Percentiles rank a stretch among this genome's conserved stretches.
Conservation (phyloP, 1,284 basidiomycete genomes). For the Moniliella sp. region DNA sequence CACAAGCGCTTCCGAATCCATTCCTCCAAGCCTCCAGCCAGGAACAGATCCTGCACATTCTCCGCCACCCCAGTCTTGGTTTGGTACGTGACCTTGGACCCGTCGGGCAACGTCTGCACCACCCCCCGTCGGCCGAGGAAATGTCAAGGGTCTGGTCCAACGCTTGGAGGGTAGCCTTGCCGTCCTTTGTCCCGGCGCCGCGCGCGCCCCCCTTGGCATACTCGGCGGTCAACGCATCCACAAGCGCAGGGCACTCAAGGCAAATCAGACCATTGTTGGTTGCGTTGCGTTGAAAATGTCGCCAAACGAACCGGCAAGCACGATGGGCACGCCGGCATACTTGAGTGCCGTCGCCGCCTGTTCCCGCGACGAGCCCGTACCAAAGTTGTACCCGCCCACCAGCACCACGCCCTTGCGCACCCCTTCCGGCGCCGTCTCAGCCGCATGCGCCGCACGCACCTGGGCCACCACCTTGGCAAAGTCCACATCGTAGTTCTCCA, state of each 20-base stretch:
- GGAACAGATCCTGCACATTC: constrained; percentile 30
- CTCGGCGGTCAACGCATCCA: constrained; percentile 55
- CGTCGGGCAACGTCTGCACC: too few species aligned
- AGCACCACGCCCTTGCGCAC: constrained; percentile 51
- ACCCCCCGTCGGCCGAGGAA: too few species aligned
- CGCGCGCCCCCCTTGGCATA: constrained; percentile 55
- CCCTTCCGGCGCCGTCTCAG: constrained; percentile 1
- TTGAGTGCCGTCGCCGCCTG: constrained; percentile 94
- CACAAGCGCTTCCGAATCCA: constrained; percentile 22
- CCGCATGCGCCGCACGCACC: neutral
- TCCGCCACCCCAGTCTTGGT: constrained; percentile 27
- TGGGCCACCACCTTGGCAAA: constrained; percentile 57
- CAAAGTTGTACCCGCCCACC: constrained; percentile 90
- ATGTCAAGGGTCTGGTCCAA: too few species aligned
- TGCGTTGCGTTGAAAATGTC: constrained; percentile 98
- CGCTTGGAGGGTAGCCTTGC: too few species aligned
- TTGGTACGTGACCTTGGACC: constrained; percentile 6
- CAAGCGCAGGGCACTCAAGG: constrained; percentile 69
- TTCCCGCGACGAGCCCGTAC: constrained; percentile 91
- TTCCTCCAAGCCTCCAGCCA: constrained; percentile 24
- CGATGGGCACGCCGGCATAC: constrained; percentile 71
- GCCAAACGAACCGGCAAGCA: constrained; percentile 90
- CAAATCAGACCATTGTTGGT: constrained; percentile 97
- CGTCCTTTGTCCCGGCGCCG: too few species aligned
- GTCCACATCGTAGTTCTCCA: constrained; percentile 81